phyloP scores from a whole-genome alignment of 1,139 yeast species.

The Casaregolazyma lundiana region DNA sequence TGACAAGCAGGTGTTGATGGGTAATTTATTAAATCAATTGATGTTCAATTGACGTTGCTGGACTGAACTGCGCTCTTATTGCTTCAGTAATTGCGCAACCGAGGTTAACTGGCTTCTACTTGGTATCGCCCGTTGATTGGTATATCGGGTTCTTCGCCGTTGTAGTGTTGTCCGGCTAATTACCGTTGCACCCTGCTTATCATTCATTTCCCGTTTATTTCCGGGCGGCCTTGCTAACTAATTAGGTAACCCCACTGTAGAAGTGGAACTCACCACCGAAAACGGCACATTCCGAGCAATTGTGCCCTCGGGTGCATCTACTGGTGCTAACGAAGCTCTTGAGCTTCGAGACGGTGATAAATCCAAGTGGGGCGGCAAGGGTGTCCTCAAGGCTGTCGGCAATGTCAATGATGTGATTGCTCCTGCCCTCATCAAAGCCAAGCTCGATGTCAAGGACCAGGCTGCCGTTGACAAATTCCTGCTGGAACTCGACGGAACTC shows the following conservation, averaged over 20 bases:
- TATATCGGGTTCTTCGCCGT: neutral
- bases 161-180: slow-evolving; percentile 2
- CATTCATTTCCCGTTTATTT: neutral
- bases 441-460: slow-evolving; percentile 75
- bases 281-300: slow-evolving; percentile 86
- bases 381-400: slow-evolving; percentile 86
- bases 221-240: slow-evolving; percentile 41
- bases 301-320: slow-evolving; percentile 96
- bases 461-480: slow-evolving; percentile 74
- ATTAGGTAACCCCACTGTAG: slow-evolving; percentile 91
- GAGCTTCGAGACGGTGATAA: slow-evolving; percentile 95
- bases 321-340: slow-evolving; percentile 92
- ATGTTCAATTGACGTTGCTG: too few relatives aligned
- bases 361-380: slow-evolving; percentile 93
- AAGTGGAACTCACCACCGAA: slow-evolving; percentile 84
- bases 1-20: neutral
- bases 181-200: neutral
- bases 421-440: slow-evolving; percentile 75
- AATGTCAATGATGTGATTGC: slow-evolving; percentile 87
- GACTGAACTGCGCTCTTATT: too few relatives aligned
- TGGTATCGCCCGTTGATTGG: neutral
- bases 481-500: slow-evolving; percentile 78
- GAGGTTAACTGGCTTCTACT: neutral
- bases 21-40: neutral
- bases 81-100: neutral